Conservation (phyloP, 495 filamentous ascomycete species). For the Penicillium bialowiezense region DNA sequence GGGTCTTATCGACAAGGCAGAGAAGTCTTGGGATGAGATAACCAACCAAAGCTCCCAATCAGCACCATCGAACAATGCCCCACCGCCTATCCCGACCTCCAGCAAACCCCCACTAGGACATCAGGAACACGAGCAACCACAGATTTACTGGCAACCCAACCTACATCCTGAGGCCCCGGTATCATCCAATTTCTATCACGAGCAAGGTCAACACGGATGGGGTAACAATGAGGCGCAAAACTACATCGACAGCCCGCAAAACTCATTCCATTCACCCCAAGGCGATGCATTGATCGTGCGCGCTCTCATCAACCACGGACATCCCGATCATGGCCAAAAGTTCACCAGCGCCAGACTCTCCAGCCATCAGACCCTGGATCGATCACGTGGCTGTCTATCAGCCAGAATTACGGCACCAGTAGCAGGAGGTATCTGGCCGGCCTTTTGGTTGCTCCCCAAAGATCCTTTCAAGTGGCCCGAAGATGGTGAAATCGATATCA, state of each 20-base stretch:
- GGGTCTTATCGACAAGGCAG: conserved; percentile 24
- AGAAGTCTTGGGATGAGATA: conserved; percentile 24
- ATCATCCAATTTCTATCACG: conserved; percentile 20
- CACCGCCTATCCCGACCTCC: conserved; percentile 28
- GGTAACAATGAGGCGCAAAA: conserved; percentile 30
- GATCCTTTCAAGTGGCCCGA: conserved; percentile 32
- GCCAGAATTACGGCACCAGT: conserved; percentile 27
- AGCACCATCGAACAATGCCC: conserved; percentile 17
- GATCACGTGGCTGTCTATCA: conserved; percentile 27
- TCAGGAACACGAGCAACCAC: conserved; percentile 24
- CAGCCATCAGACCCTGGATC: conserved; percentile 23
- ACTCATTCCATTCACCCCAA: conserved; percentile 29
- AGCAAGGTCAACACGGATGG: conserved; percentile 29
- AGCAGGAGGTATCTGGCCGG: conserved; percentile 28
- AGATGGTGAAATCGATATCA: conserved; percentile 29
- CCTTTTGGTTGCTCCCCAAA: conserved; percentile 34
- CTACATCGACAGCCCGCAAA: conserved; percentile 25
- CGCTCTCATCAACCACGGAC: conserved; percentile 25
- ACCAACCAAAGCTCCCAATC: conserved; percentile 12
- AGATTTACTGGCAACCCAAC: conserved; percentile 29
- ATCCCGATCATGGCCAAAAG: conserved; percentile 22
- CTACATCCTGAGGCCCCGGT: conserved; percentile 23
- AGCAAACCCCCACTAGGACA: conserved; percentile 21
- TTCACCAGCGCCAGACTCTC: conserved; percentile 28
- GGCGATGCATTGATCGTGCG: conserved; percentile 27